Evolutionary conservation across 208 protist species (phyloP).

Genomic region (Porcisia deanei): DNA sequence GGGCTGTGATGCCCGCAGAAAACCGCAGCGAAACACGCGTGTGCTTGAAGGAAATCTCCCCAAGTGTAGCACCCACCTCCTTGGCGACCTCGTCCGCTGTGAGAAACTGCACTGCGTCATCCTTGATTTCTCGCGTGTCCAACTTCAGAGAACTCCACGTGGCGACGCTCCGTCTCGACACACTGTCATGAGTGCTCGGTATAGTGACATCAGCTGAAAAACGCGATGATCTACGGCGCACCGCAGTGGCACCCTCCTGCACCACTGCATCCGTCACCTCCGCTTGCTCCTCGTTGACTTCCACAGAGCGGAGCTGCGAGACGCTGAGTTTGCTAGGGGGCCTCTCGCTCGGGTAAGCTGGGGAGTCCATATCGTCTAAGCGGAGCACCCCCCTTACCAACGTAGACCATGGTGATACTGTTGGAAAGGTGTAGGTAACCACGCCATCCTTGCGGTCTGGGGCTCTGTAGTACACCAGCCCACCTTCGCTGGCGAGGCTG

Average conservation of each 20-base stretch:
- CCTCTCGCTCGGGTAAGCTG: neutral
- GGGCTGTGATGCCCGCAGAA: conserved; percentile 2
- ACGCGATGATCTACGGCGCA: neutral
- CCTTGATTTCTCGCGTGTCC: neutral
- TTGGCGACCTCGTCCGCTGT: conserved; percentile 18
- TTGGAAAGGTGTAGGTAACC: neutral
- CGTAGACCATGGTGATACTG: conserved; percentile 1
- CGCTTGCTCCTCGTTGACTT: neutral
- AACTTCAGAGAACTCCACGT: neutral
- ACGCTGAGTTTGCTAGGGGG: neutral
- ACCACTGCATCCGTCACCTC: conserved; percentile 20
- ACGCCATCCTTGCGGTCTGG: neutral
- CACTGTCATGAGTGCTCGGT: neutral
- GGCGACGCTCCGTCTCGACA: neutral
- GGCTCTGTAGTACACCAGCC: conserved; percentile 16
- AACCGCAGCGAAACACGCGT: conserved; percentile 11
- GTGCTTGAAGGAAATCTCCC: conserved; percentile 4
- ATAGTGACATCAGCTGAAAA: neutral
- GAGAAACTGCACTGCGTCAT: conserved; percentile 1
- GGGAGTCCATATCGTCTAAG: too few species aligned
- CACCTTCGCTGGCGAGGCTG: neutral
- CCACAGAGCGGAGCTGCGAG: neutral
- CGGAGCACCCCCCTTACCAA: conserved; percentile 2
- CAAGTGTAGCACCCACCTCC: conserved; percentile 7
- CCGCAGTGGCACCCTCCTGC: neutral